Evolutionary conservation across 2,329 filamentous ascomycete species (phyloP).

Genomic region (Myriosclerotinia scirpicola): DNA sequence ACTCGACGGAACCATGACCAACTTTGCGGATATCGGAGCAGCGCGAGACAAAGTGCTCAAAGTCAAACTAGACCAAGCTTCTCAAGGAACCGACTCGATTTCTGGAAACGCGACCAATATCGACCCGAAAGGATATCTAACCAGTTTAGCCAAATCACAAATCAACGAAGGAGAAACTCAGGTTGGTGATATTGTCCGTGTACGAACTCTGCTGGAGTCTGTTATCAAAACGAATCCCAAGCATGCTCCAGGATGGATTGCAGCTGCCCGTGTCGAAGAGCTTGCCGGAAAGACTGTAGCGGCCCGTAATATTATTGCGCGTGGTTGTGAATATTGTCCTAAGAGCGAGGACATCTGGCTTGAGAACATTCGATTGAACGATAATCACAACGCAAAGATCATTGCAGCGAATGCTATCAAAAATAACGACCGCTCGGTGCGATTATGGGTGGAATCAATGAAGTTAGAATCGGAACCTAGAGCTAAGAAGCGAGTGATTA

Average conservation of each 20-base stretch:
- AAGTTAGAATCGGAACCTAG: constrained; percentile 78
- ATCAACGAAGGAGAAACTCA: constrained; percentile 76
- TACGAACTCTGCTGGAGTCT: constrained; percentile 87
- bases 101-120: constrained; percentile 85
- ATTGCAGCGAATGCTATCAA: constrained; percentile 93
- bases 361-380: constrained; percentile 91
- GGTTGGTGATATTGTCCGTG: constrained; percentile 93
- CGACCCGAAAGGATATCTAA: constrained; percentile 94
- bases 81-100: constrained; percentile 66
- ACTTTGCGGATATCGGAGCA: constrained; percentile 95
- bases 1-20: constrained; percentile 87
- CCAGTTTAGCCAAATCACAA: constrained; percentile 80
- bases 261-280: constrained; percentile 88
- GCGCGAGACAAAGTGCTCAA: constrained; percentile 94
- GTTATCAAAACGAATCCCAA: constrained; percentile 97
- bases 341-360: constrained; percentile 96
- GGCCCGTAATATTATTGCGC: constrained; percentile 81
- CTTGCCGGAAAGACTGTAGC: constrained; percentile 88
- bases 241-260: constrained; percentile 94
- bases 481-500: constrained; percentile 88
- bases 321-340: constrained; percentile 86
- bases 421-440: constrained; percentile 82
- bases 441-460: constrained; percentile 94
- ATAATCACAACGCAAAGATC: constrained; percentile 89
- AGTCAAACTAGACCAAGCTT: constrained; percentile 89